Evolutionary conservation across 78 protist genomes (phyloP).

Genomic region (Dictyostelium intermedium): DNA sequence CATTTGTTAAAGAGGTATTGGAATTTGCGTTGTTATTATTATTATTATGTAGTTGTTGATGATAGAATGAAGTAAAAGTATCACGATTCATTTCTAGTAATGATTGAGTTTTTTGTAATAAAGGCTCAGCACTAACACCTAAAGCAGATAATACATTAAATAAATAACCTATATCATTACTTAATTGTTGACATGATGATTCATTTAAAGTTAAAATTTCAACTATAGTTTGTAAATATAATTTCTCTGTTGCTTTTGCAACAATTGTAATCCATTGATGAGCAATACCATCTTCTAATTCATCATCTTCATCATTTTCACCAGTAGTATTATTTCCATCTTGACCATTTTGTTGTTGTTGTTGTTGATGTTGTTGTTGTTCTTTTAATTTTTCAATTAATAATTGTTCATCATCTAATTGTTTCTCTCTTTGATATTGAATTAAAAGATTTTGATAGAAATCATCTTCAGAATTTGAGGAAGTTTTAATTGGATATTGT

Average conservation of each 20-base stretch:
- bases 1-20: not conserved
- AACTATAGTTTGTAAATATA: slow-evolving; percentile 57
- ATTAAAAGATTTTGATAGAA: slow-evolving; percentile 17
- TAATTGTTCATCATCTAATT: not conserved
- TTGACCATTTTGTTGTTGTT: not conserved
- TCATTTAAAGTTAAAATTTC: slow-evolving; percentile 41
- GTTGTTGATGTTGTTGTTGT: not conserved
- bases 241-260: slow-evolving; percentile 53
- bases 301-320: slow-evolving; percentile 1
- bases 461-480: slow-evolving; percentile 7
- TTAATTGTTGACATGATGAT: slow-evolving; percentile 26
- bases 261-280: slow-evolving; percentile 74
- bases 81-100: slow-evolving; percentile 17
- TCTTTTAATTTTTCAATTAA: not conserved
- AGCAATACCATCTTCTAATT: slow-evolving; percentile 45
- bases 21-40: not conserved
- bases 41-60: not conserved
- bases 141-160: slow-evolving; percentile 67
- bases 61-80: not conserved
- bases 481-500: not conserved
- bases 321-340: not conserved
- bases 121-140: slow-evolving; percentile 46
- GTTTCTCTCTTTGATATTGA: slow-evolving; percentile 11
- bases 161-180: slow-evolving; percentile 50
- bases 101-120: slow-evolving; percentile 25